Conservation (phyloP, 352 stramenopile genomes). For the Globisporangium recalcitrans region DNA sequence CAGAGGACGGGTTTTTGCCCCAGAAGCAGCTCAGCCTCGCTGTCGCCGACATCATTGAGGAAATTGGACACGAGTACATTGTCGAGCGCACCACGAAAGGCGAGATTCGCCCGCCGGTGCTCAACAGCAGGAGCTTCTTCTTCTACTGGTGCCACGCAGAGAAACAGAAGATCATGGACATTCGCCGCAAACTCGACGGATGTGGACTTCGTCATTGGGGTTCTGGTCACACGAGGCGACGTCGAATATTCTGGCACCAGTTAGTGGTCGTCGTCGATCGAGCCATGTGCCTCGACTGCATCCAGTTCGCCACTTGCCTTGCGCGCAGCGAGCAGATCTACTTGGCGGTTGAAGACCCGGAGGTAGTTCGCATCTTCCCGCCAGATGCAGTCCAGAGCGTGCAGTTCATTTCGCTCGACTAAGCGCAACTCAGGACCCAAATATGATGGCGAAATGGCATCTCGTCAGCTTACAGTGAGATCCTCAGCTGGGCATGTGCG, state of each 20-base stretch:
- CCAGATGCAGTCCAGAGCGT: slow-evolving; percentile 12
- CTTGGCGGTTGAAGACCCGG: slow-evolving; percentile 53
- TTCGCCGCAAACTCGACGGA: slow-evolving; percentile 49
- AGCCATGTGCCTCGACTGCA: slow-evolving; percentile 73
- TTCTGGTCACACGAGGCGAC: neutral
- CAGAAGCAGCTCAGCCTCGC: slow-evolving; percentile 63
- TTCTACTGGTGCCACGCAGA: slow-evolving; percentile 86
- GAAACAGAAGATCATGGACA: slow-evolving; percentile 81
- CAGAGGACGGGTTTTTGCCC: slow-evolving; percentile 46
- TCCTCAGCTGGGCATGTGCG: too few relatives aligned
- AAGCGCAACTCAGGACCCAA: neutral
- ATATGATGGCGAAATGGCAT: neutral
- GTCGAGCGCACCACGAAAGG: slow-evolving; percentile 54
- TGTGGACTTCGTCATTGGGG: neutral
- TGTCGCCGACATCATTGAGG: slow-evolving; percentile 43
- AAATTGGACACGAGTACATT: slow-evolving; percentile 64
- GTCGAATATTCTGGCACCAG: too few relatives aligned
- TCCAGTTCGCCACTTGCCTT: slow-evolving; percentile 49
- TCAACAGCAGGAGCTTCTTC: slow-evolving; percentile 83
- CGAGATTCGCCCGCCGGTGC: slow-evolving; percentile 31
- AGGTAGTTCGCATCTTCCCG: slow-evolving; percentile 38
- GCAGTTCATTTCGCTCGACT: neutral
- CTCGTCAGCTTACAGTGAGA: neutral
- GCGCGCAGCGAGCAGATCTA: slow-evolving; percentile 31
- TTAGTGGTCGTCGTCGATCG: slow-evolving; percentile 62